Percentiles rank a stretch among this genome's conserved stretches.
phyloP scores from a whole-genome alignment of 257 asterid genomes.

The Jasminum sambac region DNA sequence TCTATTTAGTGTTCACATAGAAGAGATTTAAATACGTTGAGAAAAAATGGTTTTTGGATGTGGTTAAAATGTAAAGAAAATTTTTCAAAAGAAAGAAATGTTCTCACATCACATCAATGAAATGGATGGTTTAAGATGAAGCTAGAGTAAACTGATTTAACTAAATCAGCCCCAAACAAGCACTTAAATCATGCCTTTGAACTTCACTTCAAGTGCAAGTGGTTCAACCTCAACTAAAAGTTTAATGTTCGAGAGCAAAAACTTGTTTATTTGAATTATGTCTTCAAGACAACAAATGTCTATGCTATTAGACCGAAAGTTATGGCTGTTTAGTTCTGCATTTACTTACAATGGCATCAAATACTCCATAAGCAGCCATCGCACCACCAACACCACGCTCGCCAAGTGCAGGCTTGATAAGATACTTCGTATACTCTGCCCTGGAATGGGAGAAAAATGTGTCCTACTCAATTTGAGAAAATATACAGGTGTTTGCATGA shows the following conservation, averaged over 20 bases:
- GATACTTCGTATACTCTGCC: slow-evolving; percentile 90
- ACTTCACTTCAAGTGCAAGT: neutral
- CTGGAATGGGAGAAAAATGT: slow-evolving; percentile 32
- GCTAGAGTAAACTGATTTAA: too few relatives aligned
- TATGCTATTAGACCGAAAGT: neutral
- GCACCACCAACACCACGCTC: slow-evolving; percentile 96
- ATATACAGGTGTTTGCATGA: slow-evolving; percentile 12
- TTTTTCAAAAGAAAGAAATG: too few relatives aligned
- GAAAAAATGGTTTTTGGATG: too few relatives aligned
- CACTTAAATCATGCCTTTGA: too few relatives aligned
- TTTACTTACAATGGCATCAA: slow-evolving; percentile 85
- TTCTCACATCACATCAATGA: too few relatives aligned
- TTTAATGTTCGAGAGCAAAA: neutral
- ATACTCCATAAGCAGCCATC: slow-evolving; percentile 90
- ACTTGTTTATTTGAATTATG: neutral
- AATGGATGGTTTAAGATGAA: too few relatives aligned
- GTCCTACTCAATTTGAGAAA: neutral
- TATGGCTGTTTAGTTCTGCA: slow-evolving; percentile 5
- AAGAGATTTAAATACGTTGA: too few relatives aligned
- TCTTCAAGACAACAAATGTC: neutral
- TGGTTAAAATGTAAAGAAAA: too few relatives aligned
- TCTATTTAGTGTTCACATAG: neutral
- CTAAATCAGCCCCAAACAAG: too few relatives aligned
- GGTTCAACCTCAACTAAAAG: neutral
- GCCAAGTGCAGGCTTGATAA: slow-evolving; percentile 78